These are phyloP conservation scores for Polytrichum formosum DNA, from an alignment of 225 moss, liverwort and hornwort species.

Conservation along the genomic window DNA sequence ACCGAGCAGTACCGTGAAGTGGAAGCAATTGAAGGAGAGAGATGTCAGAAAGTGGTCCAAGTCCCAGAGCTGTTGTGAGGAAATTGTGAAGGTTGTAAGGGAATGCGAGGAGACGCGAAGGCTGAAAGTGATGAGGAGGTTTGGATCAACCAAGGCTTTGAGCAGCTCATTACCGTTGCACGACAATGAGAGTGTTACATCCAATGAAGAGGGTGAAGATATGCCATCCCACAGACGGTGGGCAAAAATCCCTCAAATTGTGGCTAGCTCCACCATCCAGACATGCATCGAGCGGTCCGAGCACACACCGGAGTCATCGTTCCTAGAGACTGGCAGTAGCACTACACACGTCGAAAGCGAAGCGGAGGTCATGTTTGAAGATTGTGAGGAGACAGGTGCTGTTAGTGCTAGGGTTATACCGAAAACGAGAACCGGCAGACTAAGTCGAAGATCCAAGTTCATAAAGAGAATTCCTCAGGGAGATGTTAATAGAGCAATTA, in stretches of 20 bases:
- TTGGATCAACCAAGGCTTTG: slow-evolving; percentile 25
- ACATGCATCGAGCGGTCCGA: slow-evolving; percentile 11
- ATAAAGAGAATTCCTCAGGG: slow-evolving; percentile 16
- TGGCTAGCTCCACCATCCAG: slow-evolving; percentile 17
- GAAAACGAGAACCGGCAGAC: slow-evolving; percentile 20
- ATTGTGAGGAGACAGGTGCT: slow-evolving; percentile 15
- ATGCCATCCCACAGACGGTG: slow-evolving; percentile 34
- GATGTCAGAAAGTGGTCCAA: slow-evolving; percentile 18
- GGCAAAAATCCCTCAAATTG: slow-evolving; percentile 35
- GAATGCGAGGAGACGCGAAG: slow-evolving; percentile 15
- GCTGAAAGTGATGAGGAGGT: slow-evolving; percentile 16
- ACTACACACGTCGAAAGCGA: slow-evolving; percentile 26
- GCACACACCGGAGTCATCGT: slow-evolving; percentile 27
- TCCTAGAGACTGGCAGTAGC: slow-evolving; percentile 22
- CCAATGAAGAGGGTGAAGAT: slow-evolving; percentile 29
- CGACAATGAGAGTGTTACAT: slow-evolving; percentile 35
- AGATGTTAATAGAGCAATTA: slow-evolving; percentile 9
- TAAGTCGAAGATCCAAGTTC: slow-evolving; percentile 24
- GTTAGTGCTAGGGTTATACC: not conserved
- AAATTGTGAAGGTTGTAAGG: not conserved
- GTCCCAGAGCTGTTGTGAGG: slow-evolving; percentile 26
- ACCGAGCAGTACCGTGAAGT: slow-evolving; percentile 31
- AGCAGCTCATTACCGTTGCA: slow-evolving; percentile 36
- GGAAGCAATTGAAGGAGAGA: slow-evolving; percentile 30
- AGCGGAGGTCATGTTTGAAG: slow-evolving; percentile 11